Evolutionary conservation across 768 basidiomycete genomes (phyloP).

Genomic region (Rubroboletus satanas): DNA sequence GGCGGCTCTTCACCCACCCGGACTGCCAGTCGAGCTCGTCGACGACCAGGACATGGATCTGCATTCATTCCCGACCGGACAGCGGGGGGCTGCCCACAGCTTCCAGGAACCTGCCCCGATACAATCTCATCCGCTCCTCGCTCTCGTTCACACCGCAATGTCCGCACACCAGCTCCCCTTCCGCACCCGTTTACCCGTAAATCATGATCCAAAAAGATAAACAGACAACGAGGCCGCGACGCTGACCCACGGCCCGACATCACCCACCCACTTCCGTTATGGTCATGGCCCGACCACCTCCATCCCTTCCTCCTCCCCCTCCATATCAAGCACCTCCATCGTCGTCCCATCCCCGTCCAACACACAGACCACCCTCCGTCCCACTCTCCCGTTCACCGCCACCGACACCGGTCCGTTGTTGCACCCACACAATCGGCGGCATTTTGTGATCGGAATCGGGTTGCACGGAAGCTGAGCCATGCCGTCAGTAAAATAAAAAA

Average conservation of each 20-base stretch:
- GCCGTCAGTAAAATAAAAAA: slow-evolving; percentile 30
- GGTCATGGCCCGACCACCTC: slow-evolving; percentile 23
- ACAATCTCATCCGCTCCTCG: slow-evolving; percentile 22
- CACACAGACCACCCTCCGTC: slow-evolving; percentile 73
- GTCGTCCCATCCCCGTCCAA: slow-evolving; percentile 58
- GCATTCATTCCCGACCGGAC: slow-evolving; percentile 32
- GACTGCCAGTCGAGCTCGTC: not conserved
- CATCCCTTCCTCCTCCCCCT: slow-evolving; percentile 48
- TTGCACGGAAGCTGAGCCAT: slow-evolving; percentile 46
- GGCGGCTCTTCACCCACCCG: slow-evolving; percentile 15
- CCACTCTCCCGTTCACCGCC: slow-evolving; percentile 70
- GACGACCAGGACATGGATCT: slow-evolving; percentile 21
- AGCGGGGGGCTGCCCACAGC: slow-evolving; percentile 19
- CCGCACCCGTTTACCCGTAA: slow-evolving; percentile 13
- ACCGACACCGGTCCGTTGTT: slow-evolving; percentile 51
- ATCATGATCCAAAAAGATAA: slow-evolving; percentile 16
- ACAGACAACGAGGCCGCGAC: slow-evolving; percentile 28
- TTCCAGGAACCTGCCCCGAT: slow-evolving; percentile 30
- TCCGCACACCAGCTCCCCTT: slow-evolving; percentile 37
- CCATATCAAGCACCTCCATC: slow-evolving; percentile 76
- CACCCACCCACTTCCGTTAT: slow-evolving; percentile 14
- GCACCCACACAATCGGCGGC: slow-evolving; percentile 52
- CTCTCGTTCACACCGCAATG: slow-evolving; percentile 42
- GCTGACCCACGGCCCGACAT: slow-evolving; percentile 16
- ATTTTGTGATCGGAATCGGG: slow-evolving; percentile 51